Base-by-base conservation (phyloP, 1,284 basidiomycete genomes). In the Fomitopsis pinicola region DNA sequence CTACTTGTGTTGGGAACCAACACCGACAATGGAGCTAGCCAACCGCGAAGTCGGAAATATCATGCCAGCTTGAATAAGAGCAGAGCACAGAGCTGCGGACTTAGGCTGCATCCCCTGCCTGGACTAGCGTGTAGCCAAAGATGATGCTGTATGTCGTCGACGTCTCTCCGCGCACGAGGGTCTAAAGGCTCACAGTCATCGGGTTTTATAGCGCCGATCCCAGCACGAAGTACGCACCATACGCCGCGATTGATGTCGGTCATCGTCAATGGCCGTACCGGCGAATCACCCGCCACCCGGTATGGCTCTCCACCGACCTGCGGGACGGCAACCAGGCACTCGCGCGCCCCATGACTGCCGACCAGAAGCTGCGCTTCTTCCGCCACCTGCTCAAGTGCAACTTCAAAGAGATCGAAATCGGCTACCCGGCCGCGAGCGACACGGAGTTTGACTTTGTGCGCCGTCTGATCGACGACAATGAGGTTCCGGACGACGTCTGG, bases 311-410 rank as follows among this genome's bases (percentile, higher is more conserved):
- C 33, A 98, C 97, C 36, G 97, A 99, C 78, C 85, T 99, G 55
- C 85, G 97, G 62, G 97, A 99, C 81, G 97, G 97, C 59, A 99
- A 99, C 75, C 97, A 99, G 76, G 93, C 94, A 61, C 85, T 96
- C 55, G 92, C 92, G 35, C 95, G 94, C 72, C 94, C 97, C 26
- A 99, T 99, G 97, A 95, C 93, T 9, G 89, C 94, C 66, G 86
- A 91, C 63, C 96, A 98, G 76, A 98, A 98, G 76, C 89, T 89
- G 22, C 77, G 84, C 22, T 98, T 99, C 85, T 99, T 98, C 82
- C 82, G 92, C 63, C 83, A 93, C 72, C 84, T 99, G 59, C 82
- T 99, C 68, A 89, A 95, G 73, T 91, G 89, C 69, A 95, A 96
- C 33, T 89, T 98, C 76, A 98, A 99, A 81, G 93, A 99, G 79